phyloP scores from a whole-genome alignment of 371 early-diverging fungal species.

The Mucor irregularis region DNA sequence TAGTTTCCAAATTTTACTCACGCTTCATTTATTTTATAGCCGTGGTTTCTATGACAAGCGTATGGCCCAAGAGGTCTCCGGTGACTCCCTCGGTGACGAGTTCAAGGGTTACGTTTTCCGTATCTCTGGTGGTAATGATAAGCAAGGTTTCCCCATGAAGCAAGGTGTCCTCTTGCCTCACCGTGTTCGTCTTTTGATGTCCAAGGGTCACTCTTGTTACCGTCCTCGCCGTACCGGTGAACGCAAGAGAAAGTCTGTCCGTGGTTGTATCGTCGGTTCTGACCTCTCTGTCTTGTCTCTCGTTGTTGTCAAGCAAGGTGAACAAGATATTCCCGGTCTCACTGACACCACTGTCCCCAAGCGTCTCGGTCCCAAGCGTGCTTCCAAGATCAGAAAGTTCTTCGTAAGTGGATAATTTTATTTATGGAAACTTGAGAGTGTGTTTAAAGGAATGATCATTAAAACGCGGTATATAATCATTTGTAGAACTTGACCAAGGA shows the following conservation, averaged over 20 bases:
- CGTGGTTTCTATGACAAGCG: slow-evolving; percentile 98
- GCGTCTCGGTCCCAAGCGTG: slow-evolving; percentile 98
- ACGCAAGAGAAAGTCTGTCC: slow-evolving; percentile 99
- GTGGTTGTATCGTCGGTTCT: slow-evolving; percentile 97
- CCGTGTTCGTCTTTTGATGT: slow-evolving; percentile 95
- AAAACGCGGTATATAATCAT: background rate
- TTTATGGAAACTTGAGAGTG: too few species aligned
- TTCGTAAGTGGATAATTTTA: slow-evolving; percentile 62
- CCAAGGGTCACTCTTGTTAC: slow-evolving; percentile 99
- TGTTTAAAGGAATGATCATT: too few species aligned
- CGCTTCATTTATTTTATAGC: slow-evolving; percentile 94
- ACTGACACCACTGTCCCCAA: slow-evolving; percentile 93
- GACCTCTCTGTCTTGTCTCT: slow-evolving; percentile 95
- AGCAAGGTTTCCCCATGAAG: slow-evolving; percentile 99
- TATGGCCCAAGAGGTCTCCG: slow-evolving; percentile 95
- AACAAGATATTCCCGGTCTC: slow-evolving; percentile 93
- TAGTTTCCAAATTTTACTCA: slow-evolving; percentile 20
- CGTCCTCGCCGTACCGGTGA: slow-evolving; percentile 97
- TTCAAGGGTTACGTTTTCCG: slow-evolving; percentile 99
- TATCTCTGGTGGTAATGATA: slow-evolving; percentile 99
- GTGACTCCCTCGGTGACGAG: slow-evolving; percentile 96
- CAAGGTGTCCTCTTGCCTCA: slow-evolving; percentile 93
- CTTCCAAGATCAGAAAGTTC: slow-evolving; percentile 97
- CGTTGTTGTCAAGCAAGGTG: slow-evolving; percentile 96
- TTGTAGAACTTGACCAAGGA: slow-evolving; percentile 83